A percentile compares a stretch with the other conserved stretches of the same genome.
Conservation (phyloP, 2,329 filamentous ascomycete species). For the Diaporthe batatas region DNA sequence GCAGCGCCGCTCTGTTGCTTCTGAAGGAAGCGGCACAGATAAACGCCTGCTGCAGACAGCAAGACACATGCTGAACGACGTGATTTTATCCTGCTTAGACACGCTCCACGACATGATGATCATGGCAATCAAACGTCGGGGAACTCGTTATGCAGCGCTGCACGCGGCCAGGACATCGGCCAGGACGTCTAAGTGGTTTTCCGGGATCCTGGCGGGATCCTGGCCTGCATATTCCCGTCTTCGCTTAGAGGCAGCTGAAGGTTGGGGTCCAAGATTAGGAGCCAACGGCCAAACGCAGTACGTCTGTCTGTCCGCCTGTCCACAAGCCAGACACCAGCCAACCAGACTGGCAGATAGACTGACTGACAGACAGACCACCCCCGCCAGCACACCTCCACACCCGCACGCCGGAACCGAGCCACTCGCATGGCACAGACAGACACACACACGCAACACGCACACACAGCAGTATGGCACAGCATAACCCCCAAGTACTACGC, state of each 20-base stretch:
- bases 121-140: constrained; percentile 26
- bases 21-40: not conserved
- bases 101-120: constrained; percentile 3
- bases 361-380: not conserved
- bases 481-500: not conserved
- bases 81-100: not conserved
- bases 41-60: not conserved
- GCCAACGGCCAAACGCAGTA: constrained; percentile 4
- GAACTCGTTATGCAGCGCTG: not conserved
- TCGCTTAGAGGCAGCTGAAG: constrained; percentile 32
- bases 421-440: constrained; percentile 3
- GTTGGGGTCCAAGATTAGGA: constrained; percentile 20
- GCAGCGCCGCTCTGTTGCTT: not conserved
- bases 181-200: not conserved
- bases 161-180: not conserved
- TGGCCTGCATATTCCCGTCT: constrained; percentile 30
- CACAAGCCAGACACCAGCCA: not conserved
- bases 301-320: not conserved
- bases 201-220: constrained; percentile 22
- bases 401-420: constrained; percentile 16
- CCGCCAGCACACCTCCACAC: not conserved
- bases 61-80: not conserved
- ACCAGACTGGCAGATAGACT: too few species aligned
- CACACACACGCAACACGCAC: not conserved
- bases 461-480: constrained; percentile 6